Conservation (phyloP, 2,329 filamentous ascomycete species). For the Neonectria sp. region DNA sequence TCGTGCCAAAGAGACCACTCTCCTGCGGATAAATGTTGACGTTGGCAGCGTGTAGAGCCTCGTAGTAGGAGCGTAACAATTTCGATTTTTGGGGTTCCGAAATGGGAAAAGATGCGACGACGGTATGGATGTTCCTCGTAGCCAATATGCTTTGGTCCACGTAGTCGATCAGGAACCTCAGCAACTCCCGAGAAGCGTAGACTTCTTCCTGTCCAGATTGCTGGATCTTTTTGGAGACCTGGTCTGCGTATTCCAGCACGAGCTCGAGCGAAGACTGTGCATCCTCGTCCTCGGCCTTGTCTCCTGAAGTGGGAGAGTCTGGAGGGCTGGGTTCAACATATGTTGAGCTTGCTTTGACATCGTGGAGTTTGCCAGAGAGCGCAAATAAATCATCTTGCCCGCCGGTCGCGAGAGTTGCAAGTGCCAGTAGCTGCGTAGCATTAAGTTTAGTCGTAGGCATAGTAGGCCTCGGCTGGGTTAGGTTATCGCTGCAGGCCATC, state of each 20-base stretch:
- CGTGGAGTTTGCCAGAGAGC: background rate
- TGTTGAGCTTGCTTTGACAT: slow-evolving; percentile 1
- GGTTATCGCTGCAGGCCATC: slow-evolving; percentile 15
- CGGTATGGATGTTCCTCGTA: slow-evolving; percentile 16
- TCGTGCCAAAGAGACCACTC: slow-evolving; percentile 20
- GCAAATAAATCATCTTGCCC: background rate
- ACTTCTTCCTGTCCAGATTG: background rate
- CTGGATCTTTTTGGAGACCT: background rate
- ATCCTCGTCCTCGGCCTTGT: background rate
- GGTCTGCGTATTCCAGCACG: slow-evolving; percentile 18
- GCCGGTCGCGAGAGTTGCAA: background rate
- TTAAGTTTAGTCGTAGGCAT: slow-evolving; percentile 5
- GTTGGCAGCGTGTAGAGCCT: slow-evolving; percentile 22
- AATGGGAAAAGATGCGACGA: slow-evolving; percentile 3
- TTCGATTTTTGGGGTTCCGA: slow-evolving; percentile 16
- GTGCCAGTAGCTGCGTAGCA: slow-evolving; percentile 1
- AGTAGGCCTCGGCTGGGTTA: background rate
- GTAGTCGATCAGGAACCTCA: slow-evolving; percentile 19
- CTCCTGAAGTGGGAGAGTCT: slow-evolving; percentile 12
- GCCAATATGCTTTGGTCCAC: slow-evolving; percentile 18
- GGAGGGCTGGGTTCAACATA: slow-evolving; percentile 15
- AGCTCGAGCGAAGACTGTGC: slow-evolving; percentile 17
- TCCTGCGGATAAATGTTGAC: slow-evolving; percentile 10
- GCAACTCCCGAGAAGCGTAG: slow-evolving; percentile 4
- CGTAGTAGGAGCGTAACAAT: slow-evolving; percentile 22